Evolutionary conservation across 1,284 basidiomycete genomes (phyloP).

Genomic region (Heterobasidion parviporum): DNA sequence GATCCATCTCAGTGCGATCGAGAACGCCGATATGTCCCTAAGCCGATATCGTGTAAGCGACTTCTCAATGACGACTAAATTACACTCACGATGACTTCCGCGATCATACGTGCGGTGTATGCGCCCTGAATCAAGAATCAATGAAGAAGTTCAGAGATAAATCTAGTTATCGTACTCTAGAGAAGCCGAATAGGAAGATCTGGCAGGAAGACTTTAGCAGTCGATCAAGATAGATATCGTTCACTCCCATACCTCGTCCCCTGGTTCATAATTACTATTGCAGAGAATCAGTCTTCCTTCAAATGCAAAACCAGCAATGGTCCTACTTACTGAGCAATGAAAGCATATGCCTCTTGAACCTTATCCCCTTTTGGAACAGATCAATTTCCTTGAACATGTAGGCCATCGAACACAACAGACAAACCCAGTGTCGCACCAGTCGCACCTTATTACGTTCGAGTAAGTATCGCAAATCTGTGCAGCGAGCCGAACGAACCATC

Average conservation of each 20-base stretch:
- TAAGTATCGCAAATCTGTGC: not conserved
- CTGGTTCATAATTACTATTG: slow-evolving; percentile 53
- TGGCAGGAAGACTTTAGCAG: slow-evolving; percentile 13
- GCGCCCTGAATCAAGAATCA: slow-evolving; percentile 39
- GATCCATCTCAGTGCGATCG: slow-evolving; percentile 59
- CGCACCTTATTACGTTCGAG: slow-evolving; percentile 32
- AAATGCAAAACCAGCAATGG: not conserved
- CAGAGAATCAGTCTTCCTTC: not conserved
- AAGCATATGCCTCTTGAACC: slow-evolving; percentile 66
- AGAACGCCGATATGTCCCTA: slow-evolving; percentile 60
- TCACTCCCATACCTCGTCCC: slow-evolving; percentile 46
- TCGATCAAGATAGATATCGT: not conserved
- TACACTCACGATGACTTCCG: slow-evolving; percentile 50
- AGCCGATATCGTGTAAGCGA: not conserved
- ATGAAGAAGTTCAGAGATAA: not conserved
- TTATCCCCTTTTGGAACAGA: slow-evolving; percentile 39
- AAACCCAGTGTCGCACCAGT: slow-evolving; percentile 53
- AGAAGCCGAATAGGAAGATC: slow-evolving; percentile 74
- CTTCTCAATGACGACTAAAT: not conserved
- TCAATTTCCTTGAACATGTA: not conserved
- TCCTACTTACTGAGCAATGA: slow-evolving; percentile 57
- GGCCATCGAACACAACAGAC: not conserved
- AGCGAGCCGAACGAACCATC: slow-evolving; percentile 17
- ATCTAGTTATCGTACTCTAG: slow-evolving; percentile 34
- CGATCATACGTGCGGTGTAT: slow-evolving; percentile 66